A percentile compares a stretch with the other conserved stretches of the same genome.
phyloP scores from a whole-genome alignment of 1,139 yeast genomes.

The Candida albicans region DNA sequence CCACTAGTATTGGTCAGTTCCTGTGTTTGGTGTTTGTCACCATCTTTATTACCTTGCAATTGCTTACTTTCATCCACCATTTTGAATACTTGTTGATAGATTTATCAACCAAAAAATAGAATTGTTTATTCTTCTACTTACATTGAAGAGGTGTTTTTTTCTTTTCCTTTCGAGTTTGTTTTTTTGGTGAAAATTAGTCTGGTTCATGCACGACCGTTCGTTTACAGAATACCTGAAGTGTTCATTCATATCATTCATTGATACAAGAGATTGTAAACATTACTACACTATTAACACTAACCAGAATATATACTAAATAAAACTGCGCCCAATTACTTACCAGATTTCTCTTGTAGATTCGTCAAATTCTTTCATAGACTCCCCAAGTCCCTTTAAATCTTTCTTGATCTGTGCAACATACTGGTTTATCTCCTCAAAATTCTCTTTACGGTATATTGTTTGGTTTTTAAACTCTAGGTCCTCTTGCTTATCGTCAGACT shows the following conservation, averaged over 20 bases:
- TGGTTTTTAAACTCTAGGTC: slow-evolving; percentile 13
- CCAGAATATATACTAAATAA: not conserved
- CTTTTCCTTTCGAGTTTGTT: not conserved
- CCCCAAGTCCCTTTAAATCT: slow-evolving; percentile 35
- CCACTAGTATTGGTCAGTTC: too few species aligned
- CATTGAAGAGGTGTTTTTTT: not conserved
- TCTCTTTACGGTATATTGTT: slow-evolving; percentile 27
- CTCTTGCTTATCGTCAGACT: slow-evolving; percentile 17
- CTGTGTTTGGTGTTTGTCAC: too few species aligned
- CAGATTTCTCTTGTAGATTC: slow-evolving; percentile 39
- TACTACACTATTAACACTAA: too few species aligned
- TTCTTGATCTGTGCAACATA: slow-evolving; percentile 38
- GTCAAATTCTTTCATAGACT: slow-evolving; percentile 44
- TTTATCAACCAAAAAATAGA: too few species aligned
- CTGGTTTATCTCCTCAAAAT: slow-evolving; percentile 39
- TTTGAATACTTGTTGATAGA: too few species aligned
- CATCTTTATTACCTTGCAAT: too few species aligned
- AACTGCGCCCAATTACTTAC: slow-evolving; percentile 18
- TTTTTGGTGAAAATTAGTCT: too few species aligned
- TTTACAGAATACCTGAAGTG: not conserved
- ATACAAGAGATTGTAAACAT: too few species aligned
- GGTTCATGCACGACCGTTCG: not conserved
- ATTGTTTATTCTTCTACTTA: not conserved
- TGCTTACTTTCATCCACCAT: too few species aligned
- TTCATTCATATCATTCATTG: not conserved